Conservation (phyloP, 2,329 filamentous ascomycete species). For the Hymenoscyphus infarciens region DNA sequence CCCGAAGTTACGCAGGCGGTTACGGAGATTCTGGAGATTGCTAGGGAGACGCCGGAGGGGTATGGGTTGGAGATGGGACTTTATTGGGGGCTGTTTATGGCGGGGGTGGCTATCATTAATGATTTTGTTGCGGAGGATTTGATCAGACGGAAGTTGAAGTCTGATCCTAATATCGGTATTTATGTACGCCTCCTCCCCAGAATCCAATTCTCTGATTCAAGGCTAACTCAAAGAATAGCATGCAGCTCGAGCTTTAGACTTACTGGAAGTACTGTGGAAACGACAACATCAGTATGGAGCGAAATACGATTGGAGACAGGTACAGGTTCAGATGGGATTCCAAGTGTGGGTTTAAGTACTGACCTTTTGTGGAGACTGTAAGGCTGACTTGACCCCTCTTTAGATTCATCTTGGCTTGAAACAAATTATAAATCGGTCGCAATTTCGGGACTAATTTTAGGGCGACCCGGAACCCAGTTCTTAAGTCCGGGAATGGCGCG, state of each 20-base stretch:
- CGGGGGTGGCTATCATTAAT: conserved; percentile 30
- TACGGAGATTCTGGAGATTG: conserved; percentile 30
- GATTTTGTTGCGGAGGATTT: conserved; percentile 28
- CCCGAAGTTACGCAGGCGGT: conserved; percentile 28
- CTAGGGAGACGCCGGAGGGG: conserved; percentile 31
- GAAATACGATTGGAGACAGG: conserved; percentile 33
- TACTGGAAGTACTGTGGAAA: conserved; percentile 34
- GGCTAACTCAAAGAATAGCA: conserved; percentile 23
- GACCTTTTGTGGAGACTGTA: background rate
- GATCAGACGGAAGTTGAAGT: conserved; percentile 29
- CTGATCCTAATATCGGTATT: conserved; percentile 30
- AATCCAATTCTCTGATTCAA: background rate
- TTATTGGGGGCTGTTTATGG: conserved; percentile 34
- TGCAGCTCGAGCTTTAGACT: conserved; percentile 30
- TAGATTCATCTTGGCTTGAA: conserved; percentile 28
- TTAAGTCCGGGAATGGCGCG: background rate
- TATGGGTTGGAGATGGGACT: conserved; percentile 34
- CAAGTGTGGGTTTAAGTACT: conserved; percentile 26
- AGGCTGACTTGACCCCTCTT: conserved; percentile 4
- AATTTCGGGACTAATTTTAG: background rate
- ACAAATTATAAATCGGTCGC: background rate
- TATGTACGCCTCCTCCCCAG: conserved; percentile 24
- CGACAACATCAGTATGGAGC: conserved; percentile 31
- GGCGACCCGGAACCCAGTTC: background rate
- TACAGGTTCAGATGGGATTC: conserved; percentile 33